Base-by-base conservation (phyloP, 148 eudicot genomes). In the Simmondsia chinensis region DNA sequence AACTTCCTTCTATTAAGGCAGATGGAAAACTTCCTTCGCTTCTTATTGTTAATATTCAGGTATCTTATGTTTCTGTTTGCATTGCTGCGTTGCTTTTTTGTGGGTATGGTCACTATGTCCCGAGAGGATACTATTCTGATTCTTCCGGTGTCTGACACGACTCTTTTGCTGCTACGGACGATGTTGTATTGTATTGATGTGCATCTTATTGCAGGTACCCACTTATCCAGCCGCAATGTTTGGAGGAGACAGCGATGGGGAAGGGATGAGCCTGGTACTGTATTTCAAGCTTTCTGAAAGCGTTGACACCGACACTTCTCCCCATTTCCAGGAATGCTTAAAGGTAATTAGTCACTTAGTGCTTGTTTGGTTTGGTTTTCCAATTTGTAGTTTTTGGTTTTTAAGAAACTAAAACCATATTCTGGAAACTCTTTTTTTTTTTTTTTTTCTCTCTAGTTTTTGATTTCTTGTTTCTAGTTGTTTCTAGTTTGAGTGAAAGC, bases 11-110 rank as follows among this genome's bases (percentile, higher is more conserved):
- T 46, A 9, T 67, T 4, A 64, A 55, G 31, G 40, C 39, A 24
- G 71, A 70, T n/a, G 76, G 66, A 23, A 55, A 46, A 20, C 18
- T 74, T 46, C 96, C 96, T 3, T 44, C 68, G n/a, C 63, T 82
- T 48, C 78, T 82, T 34, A 70, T 87, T 43, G 76, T 87, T 50
- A 87, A 87, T 55, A 80, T 72, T 62, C 94, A 87, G 82, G 96
- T 82, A 40, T 28, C 9, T 38, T 41, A n/a, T 40, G 8, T 7
- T 25, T 41, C 34, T 38, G 10, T n/a, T n/a, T n/a, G n/a, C n/a
- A n/a, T n/a, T n/a, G n/a, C n/a, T n/a, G n/a, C n/a, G n/a, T n/a
- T n/a, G n/a, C n/a, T n/a, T n/a, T n/a, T n/a, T n/a, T n/a, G n/a
- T n/a, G n/a, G n/a, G n/a, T n/a, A n/a, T n/a, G n/a, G n/a, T n/a